phyloP scores from a whole-genome alignment of 2,329 filamentous ascomycete species.

The Pyrenophora teres region DNA sequence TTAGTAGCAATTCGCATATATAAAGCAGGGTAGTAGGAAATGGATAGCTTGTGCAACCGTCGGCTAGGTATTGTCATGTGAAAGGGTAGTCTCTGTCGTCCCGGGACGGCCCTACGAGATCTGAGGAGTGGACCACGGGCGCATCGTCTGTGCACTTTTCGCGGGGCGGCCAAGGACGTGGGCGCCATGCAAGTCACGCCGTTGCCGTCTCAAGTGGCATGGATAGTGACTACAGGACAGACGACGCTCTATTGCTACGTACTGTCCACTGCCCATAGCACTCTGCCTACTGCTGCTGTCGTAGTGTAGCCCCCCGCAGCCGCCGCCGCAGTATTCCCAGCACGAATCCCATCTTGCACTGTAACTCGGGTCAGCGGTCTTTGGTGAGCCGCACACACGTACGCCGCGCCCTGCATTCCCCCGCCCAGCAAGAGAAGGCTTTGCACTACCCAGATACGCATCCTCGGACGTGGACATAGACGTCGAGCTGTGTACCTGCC shows the following conservation, averaged over 20 bases:
- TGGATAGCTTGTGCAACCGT: constrained; percentile 2
- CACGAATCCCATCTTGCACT: constrained; percentile 8
- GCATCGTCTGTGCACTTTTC: constrained; percentile 22
- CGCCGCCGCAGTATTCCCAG: background rate
- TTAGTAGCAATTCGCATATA: background rate
- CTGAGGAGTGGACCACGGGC: constrained; percentile 16
- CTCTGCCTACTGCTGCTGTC: background rate
- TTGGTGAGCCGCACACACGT: constrained; percentile 17
- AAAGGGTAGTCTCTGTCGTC: constrained; percentile 3
- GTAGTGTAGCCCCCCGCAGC: background rate
- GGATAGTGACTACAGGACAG: constrained; percentile 11
- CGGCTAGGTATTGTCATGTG: constrained; percentile 4
- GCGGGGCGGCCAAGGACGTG: constrained; percentile 19
- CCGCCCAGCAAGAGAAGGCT: constrained; percentile 9
- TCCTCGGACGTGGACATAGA: constrained; percentile 12
- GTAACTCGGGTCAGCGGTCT: constrained; percentile 2
- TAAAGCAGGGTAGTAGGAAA: constrained; percentile 1
- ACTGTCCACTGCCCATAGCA: constrained; percentile 7
- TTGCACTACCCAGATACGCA: constrained; percentile 20
- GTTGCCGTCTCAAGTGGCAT: constrained; percentile 18
- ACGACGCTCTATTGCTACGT: constrained; percentile 12
- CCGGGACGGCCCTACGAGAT: constrained; percentile 10
- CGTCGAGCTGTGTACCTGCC: constrained; percentile 7
- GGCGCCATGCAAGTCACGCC: constrained; percentile 26
- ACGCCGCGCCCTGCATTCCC: constrained; percentile 13